Conservation (phyloP, 192 early-diverging fungal genomes). For the Backusella sp. region DNA sequence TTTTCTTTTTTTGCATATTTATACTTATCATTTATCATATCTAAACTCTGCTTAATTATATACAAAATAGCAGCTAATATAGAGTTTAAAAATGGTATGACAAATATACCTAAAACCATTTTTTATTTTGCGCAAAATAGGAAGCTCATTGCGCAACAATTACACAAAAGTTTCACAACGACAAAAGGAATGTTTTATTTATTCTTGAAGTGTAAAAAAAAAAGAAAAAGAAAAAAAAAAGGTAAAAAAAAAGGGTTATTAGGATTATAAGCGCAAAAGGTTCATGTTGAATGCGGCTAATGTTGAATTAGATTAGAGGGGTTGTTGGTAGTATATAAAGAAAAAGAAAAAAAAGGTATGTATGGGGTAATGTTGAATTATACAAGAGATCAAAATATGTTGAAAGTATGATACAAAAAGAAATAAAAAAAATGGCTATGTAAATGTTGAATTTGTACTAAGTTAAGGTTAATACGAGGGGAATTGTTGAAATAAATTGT, state of each 20-base stretch:
- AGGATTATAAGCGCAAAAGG: background rate
- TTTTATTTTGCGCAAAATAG: background rate
- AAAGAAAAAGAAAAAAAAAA: background rate
- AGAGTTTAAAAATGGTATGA: background rate
- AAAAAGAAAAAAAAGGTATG: background rate
- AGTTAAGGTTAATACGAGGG: background rate
- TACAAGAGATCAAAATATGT: slow-evolving; percentile 6
- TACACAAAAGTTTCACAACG: background rate
- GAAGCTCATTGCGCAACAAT: background rate
- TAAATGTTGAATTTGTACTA: slow-evolving; percentile 5
- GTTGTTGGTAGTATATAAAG: background rate
- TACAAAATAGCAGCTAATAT: too few relatives aligned
- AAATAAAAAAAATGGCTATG: background rate
- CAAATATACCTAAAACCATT: background rate
- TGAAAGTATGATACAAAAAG: slow-evolving; percentile 6
- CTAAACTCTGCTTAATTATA: too few relatives aligned
- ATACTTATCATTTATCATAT: too few relatives aligned
- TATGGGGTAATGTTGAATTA: slow-evolving; percentile 18
- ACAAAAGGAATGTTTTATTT: background rate
- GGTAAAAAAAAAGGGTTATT: background rate
- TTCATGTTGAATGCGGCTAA: slow-evolving; percentile 19
- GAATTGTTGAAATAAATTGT: slow-evolving; percentile 5
- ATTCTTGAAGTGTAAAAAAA: background rate
- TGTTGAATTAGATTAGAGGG: slow-evolving; percentile 15
- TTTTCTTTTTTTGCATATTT: background rate